These are phyloP conservation scores for Phytophthora kernoviae DNA, from an alignment of 352 stramenopile genomes.

Conservation along the genomic window DNA sequence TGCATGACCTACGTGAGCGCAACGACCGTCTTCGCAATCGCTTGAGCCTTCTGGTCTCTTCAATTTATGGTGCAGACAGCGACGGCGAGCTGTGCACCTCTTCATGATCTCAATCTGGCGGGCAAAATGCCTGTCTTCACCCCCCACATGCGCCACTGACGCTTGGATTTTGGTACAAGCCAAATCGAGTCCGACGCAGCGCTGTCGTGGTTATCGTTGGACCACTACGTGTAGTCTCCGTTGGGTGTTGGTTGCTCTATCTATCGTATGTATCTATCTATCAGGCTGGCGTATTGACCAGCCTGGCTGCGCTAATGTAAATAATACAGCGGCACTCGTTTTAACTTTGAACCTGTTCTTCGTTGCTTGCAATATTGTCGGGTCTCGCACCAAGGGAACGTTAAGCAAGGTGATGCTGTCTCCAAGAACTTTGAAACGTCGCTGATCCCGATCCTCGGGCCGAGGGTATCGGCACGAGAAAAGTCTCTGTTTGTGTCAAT, in stretches of 20 bases:
- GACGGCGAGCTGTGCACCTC: slow-evolving; percentile 31
- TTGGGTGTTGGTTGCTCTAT: slow-evolving; percentile 28
- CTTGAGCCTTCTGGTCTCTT: slow-evolving; percentile 59
- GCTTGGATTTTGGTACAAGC: slow-evolving; percentile 16
- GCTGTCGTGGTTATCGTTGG: not conserved
- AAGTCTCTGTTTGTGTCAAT: not conserved
- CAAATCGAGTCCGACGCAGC: not conserved
- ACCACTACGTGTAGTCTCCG: slow-evolving; percentile 1
- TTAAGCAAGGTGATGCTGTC: too few species aligned
- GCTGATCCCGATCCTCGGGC: too few species aligned
- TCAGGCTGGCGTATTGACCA: slow-evolving; percentile 34
- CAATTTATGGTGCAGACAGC: slow-evolving; percentile 61
- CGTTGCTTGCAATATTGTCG: not conserved
- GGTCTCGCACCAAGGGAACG: too few species aligned
- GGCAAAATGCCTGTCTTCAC: slow-evolving; percentile 17
- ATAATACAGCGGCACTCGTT: slow-evolving; percentile 39
- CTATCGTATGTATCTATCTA: slow-evolving; percentile 49
- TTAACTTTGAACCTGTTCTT: not conserved
- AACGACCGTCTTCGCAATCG: slow-evolving; percentile 70
- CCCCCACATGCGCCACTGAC: slow-evolving; percentile 9
- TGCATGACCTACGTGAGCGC: slow-evolving; percentile 60
- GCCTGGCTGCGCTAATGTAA: slow-evolving; percentile 40
- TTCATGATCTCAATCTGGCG: slow-evolving; percentile 29
- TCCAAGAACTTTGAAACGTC: slow-evolving; percentile 17
- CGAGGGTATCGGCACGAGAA: slow-evolving; percentile 3